Base-by-base conservation (phyloP, 441 rosid species). In the Populus tomentosa region DNA sequence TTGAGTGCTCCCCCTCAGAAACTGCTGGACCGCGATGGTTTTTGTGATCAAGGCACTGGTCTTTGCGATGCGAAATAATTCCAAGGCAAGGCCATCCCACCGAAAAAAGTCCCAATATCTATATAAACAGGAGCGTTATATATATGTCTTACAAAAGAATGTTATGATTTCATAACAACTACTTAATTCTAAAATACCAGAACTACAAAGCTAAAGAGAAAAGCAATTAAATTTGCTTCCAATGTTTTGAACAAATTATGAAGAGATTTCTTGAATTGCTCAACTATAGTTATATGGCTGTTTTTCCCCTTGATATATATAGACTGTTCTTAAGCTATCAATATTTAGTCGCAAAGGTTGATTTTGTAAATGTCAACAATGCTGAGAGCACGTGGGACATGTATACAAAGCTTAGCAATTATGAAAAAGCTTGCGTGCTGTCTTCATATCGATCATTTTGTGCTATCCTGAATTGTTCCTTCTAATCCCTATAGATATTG, bases 1-100 rank as follows among this genome's bases (percentile, higher is more conserved):
- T 71, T 95, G 42, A 93, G 98, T 80, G 93, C 98, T 70, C 98
- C 98, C 0, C 97, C 98, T 65, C 86, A 86, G 77, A 91, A 88
- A 75, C 67, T 95, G 83, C 94, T 95, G 2, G 91, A 91, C 79
- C 92, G 98, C 10, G 95, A 93, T 82, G 98, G 98, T 50, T 93
- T 85, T 81, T 93, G 98, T 33, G 95, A 93, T 75, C 84, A 87
- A 68, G 79, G 64, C 78, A 85, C 90, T 0, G 94, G 97, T 59
- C 97, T 93, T 16, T 90, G 98, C 75, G 97, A 92, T 30, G 91
- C 83, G 10, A 89, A 86, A 28, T 91, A 83, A 72, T 65, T 77
- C 33, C 70, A 0, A 8, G 18, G 7, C 42, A 30, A 24, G 32
- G 14, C 38, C 23, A 63, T 67, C 61, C 2, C 6, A 28, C 4